Percentiles rank a stretch among this genome's conserved stretches.
These are phyloP conservation scores for Fremontodendron californicum DNA, from an alignment of 345 rosid species.

Conservation along the genomic window DNA sequence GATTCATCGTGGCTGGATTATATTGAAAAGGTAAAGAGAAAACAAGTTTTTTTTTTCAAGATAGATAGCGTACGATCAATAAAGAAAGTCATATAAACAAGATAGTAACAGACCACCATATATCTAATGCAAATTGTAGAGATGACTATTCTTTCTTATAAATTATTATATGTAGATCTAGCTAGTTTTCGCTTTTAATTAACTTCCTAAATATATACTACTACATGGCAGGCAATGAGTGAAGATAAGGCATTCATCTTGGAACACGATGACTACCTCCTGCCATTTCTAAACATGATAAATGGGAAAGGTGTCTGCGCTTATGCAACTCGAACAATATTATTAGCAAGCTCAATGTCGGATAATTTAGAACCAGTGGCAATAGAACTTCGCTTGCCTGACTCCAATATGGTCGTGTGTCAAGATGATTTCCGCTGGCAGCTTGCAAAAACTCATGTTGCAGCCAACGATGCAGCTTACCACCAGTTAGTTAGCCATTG, in stretches of 20 bases:
- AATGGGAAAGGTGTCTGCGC: slow-evolving; percentile 40
- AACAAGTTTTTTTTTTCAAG: not conserved
- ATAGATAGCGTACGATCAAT: too few relatives aligned
- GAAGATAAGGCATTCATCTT: slow-evolving; percentile 41
- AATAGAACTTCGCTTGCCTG: slow-evolving; percentile 54
- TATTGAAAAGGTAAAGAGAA: not conserved
- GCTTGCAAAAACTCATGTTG: slow-evolving; percentile 58
- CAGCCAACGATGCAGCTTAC: slow-evolving; percentile 55
- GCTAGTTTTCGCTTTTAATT: too few relatives aligned
- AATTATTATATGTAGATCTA: too few relatives aligned
- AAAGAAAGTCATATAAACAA: not conserved
- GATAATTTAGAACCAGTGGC: slow-evolving; percentile 42
- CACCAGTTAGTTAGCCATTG: slow-evolving; percentile 65
- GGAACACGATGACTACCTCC: slow-evolving; percentile 61
- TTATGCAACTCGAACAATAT: slow-evolving; percentile 54
- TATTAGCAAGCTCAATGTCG: not conserved
- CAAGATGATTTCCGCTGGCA: slow-evolving; percentile 33
- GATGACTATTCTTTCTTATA: too few relatives aligned
- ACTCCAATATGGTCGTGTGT: not conserved
- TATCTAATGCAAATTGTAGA: too few relatives aligned
- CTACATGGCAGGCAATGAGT: slow-evolving; percentile 39
- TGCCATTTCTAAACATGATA: slow-evolving; percentile 43
- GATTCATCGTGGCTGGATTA: too few relatives aligned
- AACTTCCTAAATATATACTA: too few relatives aligned
- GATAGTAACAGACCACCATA: too few relatives aligned